phyloP scores from a whole-genome alignment of 768 basidiomycete genomes.

The Leccinum uliginosum region DNA sequence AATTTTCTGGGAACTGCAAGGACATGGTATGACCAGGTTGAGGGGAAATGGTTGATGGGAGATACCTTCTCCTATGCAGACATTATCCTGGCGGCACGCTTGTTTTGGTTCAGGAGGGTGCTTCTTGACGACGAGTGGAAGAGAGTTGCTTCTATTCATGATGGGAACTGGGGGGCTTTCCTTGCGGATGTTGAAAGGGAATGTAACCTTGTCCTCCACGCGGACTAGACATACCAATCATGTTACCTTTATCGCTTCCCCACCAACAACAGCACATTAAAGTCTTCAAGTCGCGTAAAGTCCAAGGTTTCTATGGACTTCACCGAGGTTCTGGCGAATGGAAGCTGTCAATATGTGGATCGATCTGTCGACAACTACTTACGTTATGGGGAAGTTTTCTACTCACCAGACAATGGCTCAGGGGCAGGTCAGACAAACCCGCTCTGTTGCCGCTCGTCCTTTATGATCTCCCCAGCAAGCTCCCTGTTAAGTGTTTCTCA shows the following conservation, averaged over 20 bases:
- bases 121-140: conserved; percentile 24
- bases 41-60: not conserved
- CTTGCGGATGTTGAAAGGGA: conserved; percentile 25
- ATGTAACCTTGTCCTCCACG: conserved; percentile 14
- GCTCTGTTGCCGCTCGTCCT: conserved; percentile 30
- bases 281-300: not conserved
- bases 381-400: not conserved
- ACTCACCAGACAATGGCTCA: not conserved
- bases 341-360: not conserved
- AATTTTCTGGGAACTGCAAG: not conserved
- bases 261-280: not conserved
- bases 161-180: conserved; percentile 23
- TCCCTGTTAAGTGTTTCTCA: conserved; percentile 29
- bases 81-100: conserved; percentile 17
- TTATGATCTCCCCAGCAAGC: conserved; percentile 33
- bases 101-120: conserved; percentile 19
- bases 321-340: not conserved
- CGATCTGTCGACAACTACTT: not conserved
- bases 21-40: not conserved
- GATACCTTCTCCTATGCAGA: conserved; percentile 28
- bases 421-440: not conserved
- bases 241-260: not conserved
- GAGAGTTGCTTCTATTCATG: conserved; percentile 20
- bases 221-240: not conserved
- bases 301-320: not conserved